A percentile compares a stretch with the other conserved stretches of the same genome.
phyloP scores from a whole-genome alignment of 2,329 filamentous ascomycete genomes.

The Penicillium sp. region DNA sequence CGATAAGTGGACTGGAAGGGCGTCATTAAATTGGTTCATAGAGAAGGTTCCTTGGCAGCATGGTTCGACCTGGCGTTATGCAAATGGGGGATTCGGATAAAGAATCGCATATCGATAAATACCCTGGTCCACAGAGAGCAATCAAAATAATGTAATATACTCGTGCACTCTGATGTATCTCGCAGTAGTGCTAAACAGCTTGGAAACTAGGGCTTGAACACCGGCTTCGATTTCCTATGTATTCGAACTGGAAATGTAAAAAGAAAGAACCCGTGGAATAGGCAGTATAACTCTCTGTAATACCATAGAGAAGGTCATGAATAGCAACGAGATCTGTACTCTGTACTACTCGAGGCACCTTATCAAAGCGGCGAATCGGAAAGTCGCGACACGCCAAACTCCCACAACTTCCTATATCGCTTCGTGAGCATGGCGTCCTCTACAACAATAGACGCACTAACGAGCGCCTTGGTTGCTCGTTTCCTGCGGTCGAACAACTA shows the following conservation, averaged over 20 bases:
- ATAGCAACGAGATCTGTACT: neutral
- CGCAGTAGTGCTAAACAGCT: neutral
- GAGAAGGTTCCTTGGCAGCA: neutral
- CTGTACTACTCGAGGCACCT: neutral
- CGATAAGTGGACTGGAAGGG: neutral
- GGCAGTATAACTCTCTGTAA: too few species aligned
- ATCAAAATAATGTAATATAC: neutral
- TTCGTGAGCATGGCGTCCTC: constrained; percentile 13
- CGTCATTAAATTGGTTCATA: neutral
- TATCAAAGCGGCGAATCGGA: neutral
- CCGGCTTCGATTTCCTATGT: too few species aligned
- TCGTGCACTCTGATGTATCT: too few species aligned
- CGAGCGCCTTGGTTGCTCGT: constrained; percentile 39
- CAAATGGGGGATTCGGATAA: constrained; percentile 7
- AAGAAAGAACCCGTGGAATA: too few species aligned
- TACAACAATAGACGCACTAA: constrained; percentile 20
- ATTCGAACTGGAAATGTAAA: too few species aligned
- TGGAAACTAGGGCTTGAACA: too few species aligned
- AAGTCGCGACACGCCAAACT: neutral
- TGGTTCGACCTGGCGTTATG: constrained; percentile 15
- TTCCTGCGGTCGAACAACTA: constrained; percentile 43
- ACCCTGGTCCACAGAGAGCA: constrained; percentile 6
- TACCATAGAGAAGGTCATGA: too few species aligned
- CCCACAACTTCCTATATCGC: neutral
- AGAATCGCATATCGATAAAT: constrained; percentile 10